Conservation (phyloP, 139 green algal genomes). For the Chlamydomonas incerta region DNA sequence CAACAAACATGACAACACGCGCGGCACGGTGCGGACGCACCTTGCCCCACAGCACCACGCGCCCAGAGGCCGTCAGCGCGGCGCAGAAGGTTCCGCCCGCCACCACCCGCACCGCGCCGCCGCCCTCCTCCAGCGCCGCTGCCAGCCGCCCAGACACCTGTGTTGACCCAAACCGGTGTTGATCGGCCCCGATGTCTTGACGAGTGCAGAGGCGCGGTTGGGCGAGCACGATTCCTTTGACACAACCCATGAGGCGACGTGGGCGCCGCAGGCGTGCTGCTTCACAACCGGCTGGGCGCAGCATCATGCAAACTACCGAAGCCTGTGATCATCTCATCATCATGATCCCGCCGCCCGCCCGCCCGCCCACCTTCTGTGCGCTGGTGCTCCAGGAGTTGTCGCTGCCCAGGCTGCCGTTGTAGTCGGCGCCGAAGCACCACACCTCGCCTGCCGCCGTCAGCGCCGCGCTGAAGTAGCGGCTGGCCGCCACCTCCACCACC, state of each 20-base stretch:
- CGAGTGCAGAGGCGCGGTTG: too few relatives aligned
- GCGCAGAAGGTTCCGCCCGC: conserved; percentile 72
- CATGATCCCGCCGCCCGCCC: too few relatives aligned
- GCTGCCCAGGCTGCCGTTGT: conserved; percentile 69
- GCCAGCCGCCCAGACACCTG: conserved; percentile 40
- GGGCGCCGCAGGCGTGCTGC: too few relatives aligned
- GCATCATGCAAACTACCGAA: neutral
- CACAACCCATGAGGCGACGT: too few relatives aligned
- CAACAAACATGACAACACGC: too few relatives aligned
- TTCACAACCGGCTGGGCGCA: too few relatives aligned
- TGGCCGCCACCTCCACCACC: conserved; percentile 58
- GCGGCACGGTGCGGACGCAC: conserved; percentile 17
- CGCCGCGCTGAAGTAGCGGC: conserved; percentile 59
- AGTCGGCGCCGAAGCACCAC: conserved; percentile 70
- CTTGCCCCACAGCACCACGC: conserved; percentile 77
- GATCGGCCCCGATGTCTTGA: too few relatives aligned
- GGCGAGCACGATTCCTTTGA: too few relatives aligned
- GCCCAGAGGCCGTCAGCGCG: conserved; percentile 54
- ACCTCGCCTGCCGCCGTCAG: conserved; percentile 64
- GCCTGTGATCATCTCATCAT: too few relatives aligned
- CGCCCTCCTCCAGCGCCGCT: conserved; percentile 56
- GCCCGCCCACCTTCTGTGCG: neutral
- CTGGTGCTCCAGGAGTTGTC: conserved; percentile 56
- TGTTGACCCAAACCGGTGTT: too few relatives aligned
- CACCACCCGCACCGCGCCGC: conserved; percentile 64